Conservation (phyloP, 2,329 filamentous ascomycete species). For the Pseudogymnoascus sp. region DNA sequence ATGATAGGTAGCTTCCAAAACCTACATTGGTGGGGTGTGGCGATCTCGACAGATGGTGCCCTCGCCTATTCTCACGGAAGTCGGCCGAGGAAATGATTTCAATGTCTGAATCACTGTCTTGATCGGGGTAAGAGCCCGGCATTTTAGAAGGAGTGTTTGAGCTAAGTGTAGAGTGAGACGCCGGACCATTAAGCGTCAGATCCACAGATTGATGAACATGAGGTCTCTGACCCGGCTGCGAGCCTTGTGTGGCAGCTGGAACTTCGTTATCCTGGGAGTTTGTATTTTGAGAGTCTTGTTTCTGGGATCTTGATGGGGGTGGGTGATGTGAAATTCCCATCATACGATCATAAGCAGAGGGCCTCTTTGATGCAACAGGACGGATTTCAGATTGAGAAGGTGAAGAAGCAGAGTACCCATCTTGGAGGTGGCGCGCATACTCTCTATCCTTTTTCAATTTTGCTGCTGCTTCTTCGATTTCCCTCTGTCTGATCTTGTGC, state of each 20-base stretch:
- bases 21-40: not conserved
- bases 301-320: conserved; percentile 11
- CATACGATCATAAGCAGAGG: conserved; percentile 25
- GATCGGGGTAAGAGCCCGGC: conserved; percentile 6
- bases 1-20: not conserved
- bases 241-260: not conserved
- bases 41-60: not conserved
- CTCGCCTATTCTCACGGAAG: conserved; percentile 24
- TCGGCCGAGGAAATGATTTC: conserved; percentile 26
- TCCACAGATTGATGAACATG: not conserved
- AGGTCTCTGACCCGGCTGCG: not conserved
- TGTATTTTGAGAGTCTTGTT: not conserved
- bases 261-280: not conserved
- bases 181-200: not conserved
- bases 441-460: conserved; percentile 32
- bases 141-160: not conserved
- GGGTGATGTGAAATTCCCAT: conserved; percentile 17
- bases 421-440: conserved; percentile 26
- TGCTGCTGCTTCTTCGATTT: conserved; percentile 34
- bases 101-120: conserved; percentile 24
- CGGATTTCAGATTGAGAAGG: not conserved
- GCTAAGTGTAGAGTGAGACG: not conserved
- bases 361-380: conserved; percentile 12
- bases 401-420: conserved; percentile 10
- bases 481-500: conserved; percentile 22